phyloP scores from a whole-genome alignment of 345 rosid species.

The Leavenworthia alabamica region DNA sequence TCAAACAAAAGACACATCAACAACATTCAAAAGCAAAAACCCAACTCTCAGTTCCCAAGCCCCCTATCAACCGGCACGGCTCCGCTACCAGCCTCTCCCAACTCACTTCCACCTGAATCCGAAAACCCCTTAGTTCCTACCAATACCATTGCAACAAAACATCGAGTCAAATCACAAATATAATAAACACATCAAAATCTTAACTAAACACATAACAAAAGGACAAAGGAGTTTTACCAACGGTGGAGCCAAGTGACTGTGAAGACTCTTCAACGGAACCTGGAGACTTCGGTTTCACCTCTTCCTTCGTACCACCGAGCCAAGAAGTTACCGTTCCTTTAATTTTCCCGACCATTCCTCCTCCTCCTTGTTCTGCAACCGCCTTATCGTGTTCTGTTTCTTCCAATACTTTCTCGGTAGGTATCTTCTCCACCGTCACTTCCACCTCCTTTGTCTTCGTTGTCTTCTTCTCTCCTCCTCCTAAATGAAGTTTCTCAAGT shows the following conservation, averaged over 20 bases:
- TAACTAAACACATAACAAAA: not conserved
- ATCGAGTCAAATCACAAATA: not conserved
- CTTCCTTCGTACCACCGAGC: constrained; percentile 30
- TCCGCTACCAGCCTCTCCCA: not conserved
- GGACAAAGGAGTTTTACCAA: constrained; percentile 6
- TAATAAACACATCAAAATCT: not conserved
- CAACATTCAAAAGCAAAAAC: constrained; percentile 1
- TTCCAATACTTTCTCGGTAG: constrained; percentile 6
- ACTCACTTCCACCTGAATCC: constrained; percentile 16
- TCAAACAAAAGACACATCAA: not conserved
- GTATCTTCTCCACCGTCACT: constrained; percentile 34
- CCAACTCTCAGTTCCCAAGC: constrained; percentile 15
- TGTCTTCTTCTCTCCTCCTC: constrained; percentile 29
- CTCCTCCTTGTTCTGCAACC: not conserved
- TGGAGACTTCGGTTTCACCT: not conserved
- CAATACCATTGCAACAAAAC: not conserved
- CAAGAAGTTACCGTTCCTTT: constrained; percentile 54
- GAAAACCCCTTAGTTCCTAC: constrained; percentile 18
- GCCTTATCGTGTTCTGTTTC: not conserved
- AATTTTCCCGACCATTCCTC: constrained; percentile 42
- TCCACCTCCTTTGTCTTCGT: constrained; percentile 46
- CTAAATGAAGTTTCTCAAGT: constrained; percentile 39
- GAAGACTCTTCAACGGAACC: constrained; percentile 11
- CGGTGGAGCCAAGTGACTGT: constrained; percentile 26
- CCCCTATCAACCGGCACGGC: not conserved